Evolutionary conservation across 2,329 filamentous ascomycete genomes (phyloP).

Genomic region (Talaromyces sp.): DNA sequence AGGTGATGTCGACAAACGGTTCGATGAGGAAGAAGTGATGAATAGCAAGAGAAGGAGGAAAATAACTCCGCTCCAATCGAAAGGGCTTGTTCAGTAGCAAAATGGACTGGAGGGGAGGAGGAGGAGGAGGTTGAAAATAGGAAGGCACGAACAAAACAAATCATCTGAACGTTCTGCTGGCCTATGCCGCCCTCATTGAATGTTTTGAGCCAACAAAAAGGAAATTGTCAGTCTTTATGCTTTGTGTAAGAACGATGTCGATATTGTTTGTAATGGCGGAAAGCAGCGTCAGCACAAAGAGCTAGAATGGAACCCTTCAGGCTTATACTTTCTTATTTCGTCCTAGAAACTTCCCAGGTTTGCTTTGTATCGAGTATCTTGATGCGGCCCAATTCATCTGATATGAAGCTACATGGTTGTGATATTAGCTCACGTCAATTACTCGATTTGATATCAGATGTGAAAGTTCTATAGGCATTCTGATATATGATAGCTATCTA

Average conservation of each 20-base stretch:
- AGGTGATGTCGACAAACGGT: too few relatives aligned
- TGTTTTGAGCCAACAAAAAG: neutral
- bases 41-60: too few relatives aligned
- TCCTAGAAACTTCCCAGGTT: neutral
- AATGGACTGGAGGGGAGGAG: too few relatives aligned
- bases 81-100: too few relatives aligned
- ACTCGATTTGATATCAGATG: too few relatives aligned
- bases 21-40: too few relatives aligned
- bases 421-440: neutral
- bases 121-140: too few relatives aligned
- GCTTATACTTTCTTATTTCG: neutral
- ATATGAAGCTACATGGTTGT: neutral
- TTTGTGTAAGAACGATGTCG: neutral
- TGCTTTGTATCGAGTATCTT: neutral
- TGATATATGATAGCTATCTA: neutral
- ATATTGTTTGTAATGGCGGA: neutral
- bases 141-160: too few relatives aligned
- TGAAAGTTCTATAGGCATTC: neutral
- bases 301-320: neutral
- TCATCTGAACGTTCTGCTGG: too few relatives aligned
- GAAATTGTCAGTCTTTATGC: neutral
- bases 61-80: too few relatives aligned
- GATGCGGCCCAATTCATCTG: too few relatives aligned
- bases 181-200: neutral
- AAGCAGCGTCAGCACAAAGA: neutral